A percentile compares a stretch with the other conserved stretches of the same genome.
phyloP scores from a whole-genome alignment of 495 filamentous ascomycete genomes.

The Neurospora sp. region DNA sequence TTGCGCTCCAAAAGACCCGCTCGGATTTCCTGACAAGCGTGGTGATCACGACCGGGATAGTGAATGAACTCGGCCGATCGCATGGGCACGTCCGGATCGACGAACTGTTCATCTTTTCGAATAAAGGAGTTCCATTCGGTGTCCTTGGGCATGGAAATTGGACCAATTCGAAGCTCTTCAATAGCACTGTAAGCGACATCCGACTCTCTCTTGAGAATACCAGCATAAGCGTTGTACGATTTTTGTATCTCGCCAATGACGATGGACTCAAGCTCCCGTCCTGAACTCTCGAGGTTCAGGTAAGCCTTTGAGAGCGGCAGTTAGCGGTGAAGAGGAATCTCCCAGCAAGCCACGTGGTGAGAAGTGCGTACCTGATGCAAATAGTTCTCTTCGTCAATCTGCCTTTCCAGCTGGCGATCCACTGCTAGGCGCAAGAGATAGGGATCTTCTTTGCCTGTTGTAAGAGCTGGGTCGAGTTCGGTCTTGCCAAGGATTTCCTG shows the following conservation, averaged over 20 bases:
- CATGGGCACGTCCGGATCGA: conserved; percentile 73
- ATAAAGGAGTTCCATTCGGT: conserved; percentile 84
- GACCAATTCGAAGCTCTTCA: conserved; percentile 73
- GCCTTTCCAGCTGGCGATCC: conserved; percentile 78
- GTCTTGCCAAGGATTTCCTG: conserved; percentile 70
- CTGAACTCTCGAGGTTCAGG: conserved; percentile 88
- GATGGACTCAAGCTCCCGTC: conserved; percentile 88
- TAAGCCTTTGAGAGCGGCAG: conserved; percentile 53
- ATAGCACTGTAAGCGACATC: conserved; percentile 69
- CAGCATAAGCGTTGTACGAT: conserved; percentile 84
- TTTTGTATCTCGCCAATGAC: conserved; percentile 96
- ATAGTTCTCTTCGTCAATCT: conserved; percentile 96
- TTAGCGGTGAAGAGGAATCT: not conserved
- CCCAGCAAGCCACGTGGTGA: conserved; percentile 12
- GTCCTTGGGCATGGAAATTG: conserved; percentile 82
- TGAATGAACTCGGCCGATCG: conserved; percentile 73
- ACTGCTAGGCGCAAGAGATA: conserved; percentile 77
- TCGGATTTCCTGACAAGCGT: conserved; percentile 74
- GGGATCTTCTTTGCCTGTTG: conserved; percentile 79
- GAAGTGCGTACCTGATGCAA: conserved; percentile 61
- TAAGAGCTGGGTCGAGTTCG: conserved; percentile 64
- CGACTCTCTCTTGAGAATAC: conserved; percentile 79
- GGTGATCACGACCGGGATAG: conserved; percentile 88
- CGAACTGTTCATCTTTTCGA: conserved; percentile 70
- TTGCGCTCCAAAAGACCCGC: conserved; percentile 91